Conservation (phyloP, 108 stramenopile genomes). For the Conticribra weissflogii region DNA sequence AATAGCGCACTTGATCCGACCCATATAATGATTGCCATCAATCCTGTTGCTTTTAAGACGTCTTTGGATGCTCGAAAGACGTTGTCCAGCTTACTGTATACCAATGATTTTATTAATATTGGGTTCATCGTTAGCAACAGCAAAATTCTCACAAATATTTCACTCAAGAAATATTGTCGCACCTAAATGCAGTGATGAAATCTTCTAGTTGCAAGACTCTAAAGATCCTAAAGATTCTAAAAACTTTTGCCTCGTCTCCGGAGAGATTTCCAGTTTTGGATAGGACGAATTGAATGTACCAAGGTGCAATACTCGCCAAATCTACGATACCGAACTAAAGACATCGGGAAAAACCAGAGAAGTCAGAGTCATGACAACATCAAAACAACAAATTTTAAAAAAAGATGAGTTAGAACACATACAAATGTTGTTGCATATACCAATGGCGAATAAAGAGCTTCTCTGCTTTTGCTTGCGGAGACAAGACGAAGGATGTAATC, state of each 20-base stretch:
- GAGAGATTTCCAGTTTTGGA: constrained; percentile 47
- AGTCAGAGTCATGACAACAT: too few relatives aligned
- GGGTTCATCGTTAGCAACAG: too few relatives aligned
- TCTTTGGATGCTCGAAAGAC: constrained; percentile 86
- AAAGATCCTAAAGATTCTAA: constrained; percentile 88
- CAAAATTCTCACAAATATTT: too few relatives aligned
- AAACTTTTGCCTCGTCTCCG: constrained; percentile 73
- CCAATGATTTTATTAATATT: too few relatives aligned
- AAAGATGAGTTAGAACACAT: too few relatives aligned
- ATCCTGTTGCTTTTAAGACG: constrained; percentile 86
- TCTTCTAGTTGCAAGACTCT: constrained; percentile 91
- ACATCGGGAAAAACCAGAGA: too few relatives aligned
- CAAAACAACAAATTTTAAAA: too few relatives aligned
- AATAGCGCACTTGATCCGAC: constrained; percentile 88
- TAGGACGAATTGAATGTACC: constrained; percentile 77
- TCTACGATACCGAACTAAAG: constrained; percentile 95
- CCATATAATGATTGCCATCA: constrained; percentile 93
- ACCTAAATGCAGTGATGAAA: constrained; percentile 86
- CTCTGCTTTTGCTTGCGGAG: constrained; percentile 85
- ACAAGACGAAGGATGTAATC: constrained; percentile 84
- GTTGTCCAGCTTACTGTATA: constrained; percentile 93
- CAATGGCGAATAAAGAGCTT: constrained; percentile 77
- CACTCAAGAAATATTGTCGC: too few relatives aligned
- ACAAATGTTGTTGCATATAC: constrained; percentile 85
- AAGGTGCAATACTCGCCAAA: constrained; percentile 81